Conservation (phyloP, 1,139 yeast species). For the Debaryomyces singareniensis region DNA sequence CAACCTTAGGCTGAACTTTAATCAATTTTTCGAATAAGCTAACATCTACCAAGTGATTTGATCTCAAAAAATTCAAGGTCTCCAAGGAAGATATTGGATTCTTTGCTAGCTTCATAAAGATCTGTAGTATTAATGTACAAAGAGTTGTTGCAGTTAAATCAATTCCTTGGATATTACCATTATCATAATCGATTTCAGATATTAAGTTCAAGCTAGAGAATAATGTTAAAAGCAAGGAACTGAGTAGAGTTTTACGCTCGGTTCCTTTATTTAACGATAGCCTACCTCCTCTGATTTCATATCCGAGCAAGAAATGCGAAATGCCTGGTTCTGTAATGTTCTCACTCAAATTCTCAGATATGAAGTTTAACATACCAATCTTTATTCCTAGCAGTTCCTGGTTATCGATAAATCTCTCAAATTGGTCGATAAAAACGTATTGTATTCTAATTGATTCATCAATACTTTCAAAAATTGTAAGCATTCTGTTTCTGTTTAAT, state of each 20-base stretch:
- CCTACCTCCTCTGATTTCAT: constrained; percentile 31
- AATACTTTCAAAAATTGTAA: constrained; percentile 66
- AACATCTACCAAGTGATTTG: constrained; percentile 13
- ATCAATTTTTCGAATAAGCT: constrained; percentile 50
- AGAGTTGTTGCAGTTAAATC: constrained; percentile 52
- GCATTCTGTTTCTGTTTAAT: constrained; percentile 53
- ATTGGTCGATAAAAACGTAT: constrained; percentile 65
- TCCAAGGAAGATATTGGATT: constrained; percentile 47
- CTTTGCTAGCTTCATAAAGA: constrained; percentile 54
- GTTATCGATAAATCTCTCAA: constrained; percentile 37
- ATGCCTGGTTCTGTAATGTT: constrained; percentile 44
- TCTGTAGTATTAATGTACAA: constrained; percentile 51
- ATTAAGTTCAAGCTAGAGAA: constrained; percentile 40
- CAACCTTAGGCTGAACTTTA: constrained; percentile 49
- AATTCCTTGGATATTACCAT: constrained; percentile 32
- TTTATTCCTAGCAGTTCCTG: constrained; percentile 39
- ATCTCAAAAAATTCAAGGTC: constrained; percentile 49
- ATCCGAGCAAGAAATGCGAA: constrained; percentile 76
- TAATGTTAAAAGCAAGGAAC: constrained; percentile 45
- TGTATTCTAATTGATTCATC: constrained; percentile 69
- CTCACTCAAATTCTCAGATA: constrained; percentile 43
- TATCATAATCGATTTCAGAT: constrained; percentile 28
- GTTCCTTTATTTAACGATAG: constrained; percentile 13
- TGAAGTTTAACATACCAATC: constrained; percentile 50
- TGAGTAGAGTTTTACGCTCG: constrained; percentile 43